A percentile compares a stretch with the other conserved stretches of the same genome.
Conservation (phyloP, 1,284 basidiomycete genomes). For the Cryptococcus floricola region DNA sequence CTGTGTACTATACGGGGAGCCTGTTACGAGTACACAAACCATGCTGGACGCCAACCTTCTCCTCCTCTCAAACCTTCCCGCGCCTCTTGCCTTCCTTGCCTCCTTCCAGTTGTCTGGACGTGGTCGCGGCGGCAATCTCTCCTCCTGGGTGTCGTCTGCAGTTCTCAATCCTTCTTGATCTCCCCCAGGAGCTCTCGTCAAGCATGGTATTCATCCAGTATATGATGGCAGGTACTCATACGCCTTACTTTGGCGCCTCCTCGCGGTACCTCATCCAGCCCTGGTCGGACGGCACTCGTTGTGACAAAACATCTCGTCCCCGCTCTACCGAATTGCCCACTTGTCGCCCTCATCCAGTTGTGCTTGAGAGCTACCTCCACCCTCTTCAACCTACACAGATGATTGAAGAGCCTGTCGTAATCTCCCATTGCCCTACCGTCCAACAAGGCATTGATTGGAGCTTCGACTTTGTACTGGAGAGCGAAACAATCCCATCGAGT, state of each 20-base stretch:
- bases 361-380: no score
- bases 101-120: conserved; percentile 83
- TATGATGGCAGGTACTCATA: no score
- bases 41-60: conserved; percentile 85
- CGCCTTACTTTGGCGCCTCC: conserved; percentile 20
- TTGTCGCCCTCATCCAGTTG: no score
- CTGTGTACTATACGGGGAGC: conserved; percentile 77
- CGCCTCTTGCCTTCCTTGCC: conserved; percentile 71
- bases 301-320: conserved; percentile 79
- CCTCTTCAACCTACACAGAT: no score
- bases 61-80: conserved; percentile 65
- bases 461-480: no score
- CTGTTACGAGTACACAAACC: conserved; percentile 91
- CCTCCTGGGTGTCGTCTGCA: conserved; percentile 84
- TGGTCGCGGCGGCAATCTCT: conserved; percentile 88
- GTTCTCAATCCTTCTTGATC: conserved; percentile 73
- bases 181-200: conserved; percentile 57
- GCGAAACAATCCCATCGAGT: no score
- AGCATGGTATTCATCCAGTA: conserved; percentile 93
- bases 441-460: no score
- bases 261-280: conserved; percentile 80
- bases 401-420: no score
- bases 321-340: conserved; percentile 89
- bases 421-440: no score
- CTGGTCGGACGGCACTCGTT: conserved; percentile 84